Base-by-base conservation (phyloP, 768 basidiomycete genomes). In the Boletus insuetus region DNA sequence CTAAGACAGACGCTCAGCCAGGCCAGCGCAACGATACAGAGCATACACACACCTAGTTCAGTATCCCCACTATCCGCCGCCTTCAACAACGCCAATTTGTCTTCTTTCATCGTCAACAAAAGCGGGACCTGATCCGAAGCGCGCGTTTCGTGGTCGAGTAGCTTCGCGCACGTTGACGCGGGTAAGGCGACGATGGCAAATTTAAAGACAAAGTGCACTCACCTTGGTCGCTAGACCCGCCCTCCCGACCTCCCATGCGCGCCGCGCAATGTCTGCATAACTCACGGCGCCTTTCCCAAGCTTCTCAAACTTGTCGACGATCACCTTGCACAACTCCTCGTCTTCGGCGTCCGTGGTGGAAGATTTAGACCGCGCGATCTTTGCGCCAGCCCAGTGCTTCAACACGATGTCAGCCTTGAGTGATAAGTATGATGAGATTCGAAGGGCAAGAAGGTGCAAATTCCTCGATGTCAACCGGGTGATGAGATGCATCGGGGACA, bases 31-130 rank as follows among this genome's bases (percentile, higher is more conserved):
- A 20, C 14, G 34, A 14, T 6, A 35, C 2, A 34, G 24, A 46
- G 14, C 2, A 9, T 9, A 51, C 9, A 70, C 80, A 24, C 64
- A 96, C 95, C 87, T 3, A 99, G 81, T 72, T 99, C 94, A 0
- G 94, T 93, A 67, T 98, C 94, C 1, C 95, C 96, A 62, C 94
- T 96, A 58, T 94, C 89, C 17, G 95, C 87, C 4, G 96, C 94
- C 69, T 96, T 98, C 50, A 81, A 72, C 24, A 98, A 74, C 3
- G 95, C 97, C 8, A 94, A 69, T 44, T 83, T 83, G 62, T 98
- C 95, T 71, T 98, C 92, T 64, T 95, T 92, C 97, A 99, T 99
- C 49, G 79, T 82, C 11, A 98, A 74, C 47, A 98, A 73, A n/a
- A 98, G 76, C 0, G 94, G 94, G 2, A 98, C 96, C 65, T 97